These are phyloP conservation scores for Pichia thaimueangensis DNA, from an alignment of 805 yeast species.

Conservation along the genomic window DNA sequence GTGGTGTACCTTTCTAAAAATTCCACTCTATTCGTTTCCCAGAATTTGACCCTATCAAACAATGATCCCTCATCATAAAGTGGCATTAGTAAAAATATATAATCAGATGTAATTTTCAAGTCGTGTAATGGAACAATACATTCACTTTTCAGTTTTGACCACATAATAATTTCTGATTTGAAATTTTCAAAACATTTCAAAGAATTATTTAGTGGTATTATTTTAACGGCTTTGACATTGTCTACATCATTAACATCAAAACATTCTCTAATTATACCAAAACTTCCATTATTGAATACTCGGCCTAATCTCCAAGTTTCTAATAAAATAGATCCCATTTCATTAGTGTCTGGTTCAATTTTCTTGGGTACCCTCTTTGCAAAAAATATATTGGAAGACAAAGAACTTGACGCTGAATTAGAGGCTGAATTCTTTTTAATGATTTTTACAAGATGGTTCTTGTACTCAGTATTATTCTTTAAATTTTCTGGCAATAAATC, in stretches of 20 bases:
- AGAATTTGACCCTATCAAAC: conserved; percentile 62
- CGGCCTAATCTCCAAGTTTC: conserved; percentile 54
- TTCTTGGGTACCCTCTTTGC: conserved; percentile 8
- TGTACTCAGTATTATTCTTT: conserved; percentile 25
- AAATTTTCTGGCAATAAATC: conserved; percentile 25
- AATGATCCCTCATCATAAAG: conserved; percentile 71
- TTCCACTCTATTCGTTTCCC: conserved; percentile 40
- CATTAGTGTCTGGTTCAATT: conserved; percentile 34
- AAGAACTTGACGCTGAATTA: conserved; percentile 12
- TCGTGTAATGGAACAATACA: conserved; percentile 58
- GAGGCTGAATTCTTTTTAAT: conserved; percentile 24
- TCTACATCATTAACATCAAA: conserved; percentile 12
- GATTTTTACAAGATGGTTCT: conserved; percentile 26
- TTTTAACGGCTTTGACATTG: conserved; percentile 26
- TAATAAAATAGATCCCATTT: conserved; percentile 61
- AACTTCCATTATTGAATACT: conserved; percentile 82
- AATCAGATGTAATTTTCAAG: conserved; percentile 50
- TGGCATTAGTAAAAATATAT: conserved; percentile 66
- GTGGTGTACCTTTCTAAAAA: conserved; percentile 12
- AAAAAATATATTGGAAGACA: conserved; percentile 17
- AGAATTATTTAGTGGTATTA: conserved; percentile 32
- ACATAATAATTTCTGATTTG: conserved; percentile 63
- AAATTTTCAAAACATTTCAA: conserved; percentile 48
- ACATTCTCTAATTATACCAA: conserved; percentile 64
- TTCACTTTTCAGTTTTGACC: conserved; percentile 64